Percentiles rank a stretch among this genome's conserved stretches.
phyloP scores from a whole-genome alignment of 2,329 filamentous ascomycete genomes.

The Plenodomus lindquistii region DNA sequence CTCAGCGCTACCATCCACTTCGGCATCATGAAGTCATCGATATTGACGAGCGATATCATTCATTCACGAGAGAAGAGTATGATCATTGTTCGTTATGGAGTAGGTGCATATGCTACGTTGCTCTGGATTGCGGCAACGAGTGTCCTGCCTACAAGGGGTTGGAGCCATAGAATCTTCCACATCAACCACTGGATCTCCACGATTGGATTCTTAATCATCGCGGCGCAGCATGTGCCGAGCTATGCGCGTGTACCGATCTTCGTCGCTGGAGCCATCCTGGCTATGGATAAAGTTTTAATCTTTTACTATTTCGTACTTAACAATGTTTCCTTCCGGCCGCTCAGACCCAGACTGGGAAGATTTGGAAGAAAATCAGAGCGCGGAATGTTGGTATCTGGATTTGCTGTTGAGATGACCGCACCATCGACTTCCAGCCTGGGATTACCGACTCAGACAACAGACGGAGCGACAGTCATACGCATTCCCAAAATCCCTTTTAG shows the following conservation, averaged over 20 bases:
- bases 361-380: conserved; percentile 11
- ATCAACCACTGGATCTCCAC: conserved; percentile 34
- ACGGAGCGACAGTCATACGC: conserved; percentile 24
- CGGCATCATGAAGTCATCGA: conserved; percentile 30
- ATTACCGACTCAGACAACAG: conserved; percentile 6
- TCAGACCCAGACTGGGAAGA: conserved; percentile 10
- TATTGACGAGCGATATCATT: conserved; percentile 23
- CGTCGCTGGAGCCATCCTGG: conserved; percentile 17
- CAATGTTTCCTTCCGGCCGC: conserved; percentile 21
- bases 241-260: conserved; percentile 27
- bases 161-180: conserved; percentile 31
- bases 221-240: conserved; percentile 28
- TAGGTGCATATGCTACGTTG: conserved; percentile 26
- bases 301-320: conserved; percentile 12
- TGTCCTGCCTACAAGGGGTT: conserved; percentile 24
- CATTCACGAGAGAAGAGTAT: conserved; percentile 20
- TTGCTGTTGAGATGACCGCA: conserved; percentile 27
- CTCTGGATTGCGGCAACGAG: conserved; percentile 30
- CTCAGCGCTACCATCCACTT: conserved; percentile 32
- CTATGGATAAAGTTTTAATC: conserved; percentile 17
- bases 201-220: conserved; percentile 21
- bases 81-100: conserved; percentile 27
- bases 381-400: conserved; percentile 22
- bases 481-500: conserved; percentile 26
- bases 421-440: conserved; percentile 8